A percentile compares a stretch with the other conserved stretches of the same genome.
These are phyloP conservation scores for Glonium stellatum DNA, from an alignment of 495 filamentous ascomycete genomes.

Conservation along the genomic window DNA sequence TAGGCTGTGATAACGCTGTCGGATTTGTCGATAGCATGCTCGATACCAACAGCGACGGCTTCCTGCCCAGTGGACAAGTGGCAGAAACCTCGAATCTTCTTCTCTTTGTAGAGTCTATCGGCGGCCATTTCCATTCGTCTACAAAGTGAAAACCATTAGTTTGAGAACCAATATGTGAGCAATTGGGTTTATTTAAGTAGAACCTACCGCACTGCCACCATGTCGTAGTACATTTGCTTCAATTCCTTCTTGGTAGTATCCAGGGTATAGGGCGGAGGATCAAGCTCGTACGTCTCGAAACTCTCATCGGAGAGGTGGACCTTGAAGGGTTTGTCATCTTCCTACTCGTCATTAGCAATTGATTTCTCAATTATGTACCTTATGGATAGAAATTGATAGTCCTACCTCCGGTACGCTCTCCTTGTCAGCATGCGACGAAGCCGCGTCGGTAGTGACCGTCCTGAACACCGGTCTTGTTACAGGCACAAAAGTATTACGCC, in stretches of 20 bases:
- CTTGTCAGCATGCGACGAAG: constrained; percentile 82
- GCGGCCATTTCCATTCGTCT: constrained; percentile 99
- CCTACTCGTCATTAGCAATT: constrained; percentile 44
- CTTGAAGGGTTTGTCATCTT: constrained; percentile 90
- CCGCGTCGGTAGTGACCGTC: constrained; percentile 89
- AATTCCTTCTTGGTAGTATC: constrained; percentile 93
- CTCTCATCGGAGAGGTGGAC: constrained; percentile 91
- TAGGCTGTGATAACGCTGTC: constrained; percentile 97
- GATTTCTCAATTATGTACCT: not conserved
- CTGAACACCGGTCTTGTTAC: constrained; percentile 47
- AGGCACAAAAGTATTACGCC: constrained; percentile 49
- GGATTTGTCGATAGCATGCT: constrained; percentile 82
- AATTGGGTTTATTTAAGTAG: not conserved
- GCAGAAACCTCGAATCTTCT: constrained; percentile 99
- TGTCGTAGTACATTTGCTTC: constrained; percentile 97
- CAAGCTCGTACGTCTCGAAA: constrained; percentile 99
- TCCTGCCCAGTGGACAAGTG: constrained; percentile 97
- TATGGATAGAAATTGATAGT: not conserved
- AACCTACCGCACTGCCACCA: constrained; percentile 82
- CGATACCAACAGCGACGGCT: constrained; percentile 93
- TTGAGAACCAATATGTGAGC: not conserved
- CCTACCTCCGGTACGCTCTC: constrained; percentile 63
- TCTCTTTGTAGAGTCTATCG: constrained; percentile 97
- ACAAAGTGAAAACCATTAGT: constrained; percentile 7
- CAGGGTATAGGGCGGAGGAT: constrained; percentile 85